Base-by-base conservation (phyloP, 164 flowering plant genomes). In the Annona squamosa region DNA sequence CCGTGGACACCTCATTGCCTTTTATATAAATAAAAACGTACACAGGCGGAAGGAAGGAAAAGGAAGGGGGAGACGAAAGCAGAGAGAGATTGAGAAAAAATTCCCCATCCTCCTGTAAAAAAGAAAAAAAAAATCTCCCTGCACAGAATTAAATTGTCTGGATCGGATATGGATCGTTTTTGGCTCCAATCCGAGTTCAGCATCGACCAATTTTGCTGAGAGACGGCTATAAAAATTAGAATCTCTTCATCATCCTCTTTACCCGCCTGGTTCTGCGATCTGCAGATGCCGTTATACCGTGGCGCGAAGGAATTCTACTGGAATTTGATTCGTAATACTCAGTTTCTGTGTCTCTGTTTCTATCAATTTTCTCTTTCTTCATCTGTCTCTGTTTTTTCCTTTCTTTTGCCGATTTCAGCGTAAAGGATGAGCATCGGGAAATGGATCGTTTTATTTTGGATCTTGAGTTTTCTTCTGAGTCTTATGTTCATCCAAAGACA, bases 1-100 rank as follows among this genome's bases (percentile, higher is more conserved):
- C 37, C 45, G 76, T 2, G 18, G 79, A 77, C 79, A 77, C 80
- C 77, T 73, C 80, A 77, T 73, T 74, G 64, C 80, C 74, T 74
- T 66, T 73, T 47, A 26, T 26, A 26, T 26, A 26, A 26, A 26
- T 26, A 26, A 63, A 69, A 47, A 64, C 61, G 62, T 64, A 52
- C 3, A 52, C 7, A 43, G 26, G 3, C 42, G 17, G 45, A 59
- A 26, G 65, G 59, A 64, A n/a, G 67, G 69, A 64, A 68, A 64
- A 44, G 67, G 69, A 64, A 41, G n/a, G 48, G n/a, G 13, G 37
- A 67, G 43, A 43, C 17, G 46, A 41, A 2, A 65, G 16, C 46
- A 66, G 48, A 41, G 42, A 52, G 48, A 5, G 37, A 26, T 26
- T 26, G 37, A 69, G n/a, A 73, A 4, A 73, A 47, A 70, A 46